Evolutionary conservation across 2,329 filamentous ascomycete genomes (phyloP).

Genomic region (Setomelanomma holmii): DNA sequence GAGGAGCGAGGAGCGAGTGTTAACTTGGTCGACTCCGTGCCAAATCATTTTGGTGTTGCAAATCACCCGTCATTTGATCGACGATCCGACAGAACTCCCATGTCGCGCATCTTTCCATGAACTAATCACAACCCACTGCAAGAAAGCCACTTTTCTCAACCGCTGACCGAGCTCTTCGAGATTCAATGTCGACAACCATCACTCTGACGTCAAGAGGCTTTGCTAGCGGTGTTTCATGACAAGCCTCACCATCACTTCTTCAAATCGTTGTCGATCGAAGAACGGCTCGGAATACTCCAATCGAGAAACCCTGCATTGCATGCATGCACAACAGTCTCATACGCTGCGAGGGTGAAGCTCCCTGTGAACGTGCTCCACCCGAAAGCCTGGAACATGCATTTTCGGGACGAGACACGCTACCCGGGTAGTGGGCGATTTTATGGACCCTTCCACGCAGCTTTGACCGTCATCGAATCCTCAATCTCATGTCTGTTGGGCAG

Average conservation of each 20-base stretch:
- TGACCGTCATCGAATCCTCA: neutral
- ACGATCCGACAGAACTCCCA: neutral
- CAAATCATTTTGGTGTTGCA: neutral
- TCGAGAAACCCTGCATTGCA: neutral
- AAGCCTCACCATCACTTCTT: neutral
- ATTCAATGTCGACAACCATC: neutral
- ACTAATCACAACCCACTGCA: neutral
- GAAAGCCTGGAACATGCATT: neutral
- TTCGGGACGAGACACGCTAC: neutral
- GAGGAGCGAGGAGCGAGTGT: neutral
- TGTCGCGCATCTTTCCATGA: neutral
- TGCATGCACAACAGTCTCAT: neutral
- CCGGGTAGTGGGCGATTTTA: neutral
- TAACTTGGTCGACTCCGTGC: neutral
- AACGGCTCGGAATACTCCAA: neutral
- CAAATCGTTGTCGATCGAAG: neutral
- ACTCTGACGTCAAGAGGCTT: slow-evolving; percentile 6
- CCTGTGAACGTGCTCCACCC: neutral
- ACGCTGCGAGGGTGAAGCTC: neutral
- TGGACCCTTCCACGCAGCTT: neutral
- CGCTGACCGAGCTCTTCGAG: neutral
- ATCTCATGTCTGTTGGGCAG: neutral
- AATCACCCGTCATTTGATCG: neutral
- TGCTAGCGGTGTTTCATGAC: neutral
- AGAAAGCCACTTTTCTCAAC: neutral